Evolutionary conservation across 2,329 filamentous ascomycete species (phyloP).

Genomic region (Diaporthe humulicola): DNA sequence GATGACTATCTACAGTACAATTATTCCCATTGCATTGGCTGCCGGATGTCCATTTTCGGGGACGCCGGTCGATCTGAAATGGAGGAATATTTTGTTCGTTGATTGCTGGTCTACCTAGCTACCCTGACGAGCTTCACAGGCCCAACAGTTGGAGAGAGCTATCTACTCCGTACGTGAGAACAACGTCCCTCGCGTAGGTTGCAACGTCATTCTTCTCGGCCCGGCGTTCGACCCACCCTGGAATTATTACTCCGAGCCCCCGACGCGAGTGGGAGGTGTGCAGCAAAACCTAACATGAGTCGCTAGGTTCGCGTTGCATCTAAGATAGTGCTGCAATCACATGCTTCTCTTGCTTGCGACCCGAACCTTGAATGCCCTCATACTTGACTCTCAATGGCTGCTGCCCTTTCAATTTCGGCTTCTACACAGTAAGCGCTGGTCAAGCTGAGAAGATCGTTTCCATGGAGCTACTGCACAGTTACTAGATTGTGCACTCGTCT

Average conservation of each 20-base stretch:
- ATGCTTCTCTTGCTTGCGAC: neutral
- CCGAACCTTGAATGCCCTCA: neutral
- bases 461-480: neutral
- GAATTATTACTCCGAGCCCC: neutral
- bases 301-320: neutral
- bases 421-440: neutral
- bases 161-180: too few species aligned
- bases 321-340: slow-evolving; percentile 14
- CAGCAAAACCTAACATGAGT: neutral
- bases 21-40: neutral
- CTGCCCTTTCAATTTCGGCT: neutral
- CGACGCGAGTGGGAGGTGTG: neutral
- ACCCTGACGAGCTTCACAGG: neutral
- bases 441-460: neutral
- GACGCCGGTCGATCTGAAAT: neutral
- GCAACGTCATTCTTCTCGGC: slow-evolving; percentile 25
- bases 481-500: neutral
- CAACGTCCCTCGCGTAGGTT: neutral
- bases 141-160: neutral
- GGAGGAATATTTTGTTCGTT: neutral
- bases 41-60: neutral
- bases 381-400: neutral
- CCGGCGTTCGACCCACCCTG: slow-evolving; percentile 3
- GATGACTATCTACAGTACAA: neutral
- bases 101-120: neutral